Evolutionary conservation across 495 filamentous ascomycete species (phyloP), one percentile per base, ranked within the genome.

Genomic region (Penicillium roqueforti): DNA sequence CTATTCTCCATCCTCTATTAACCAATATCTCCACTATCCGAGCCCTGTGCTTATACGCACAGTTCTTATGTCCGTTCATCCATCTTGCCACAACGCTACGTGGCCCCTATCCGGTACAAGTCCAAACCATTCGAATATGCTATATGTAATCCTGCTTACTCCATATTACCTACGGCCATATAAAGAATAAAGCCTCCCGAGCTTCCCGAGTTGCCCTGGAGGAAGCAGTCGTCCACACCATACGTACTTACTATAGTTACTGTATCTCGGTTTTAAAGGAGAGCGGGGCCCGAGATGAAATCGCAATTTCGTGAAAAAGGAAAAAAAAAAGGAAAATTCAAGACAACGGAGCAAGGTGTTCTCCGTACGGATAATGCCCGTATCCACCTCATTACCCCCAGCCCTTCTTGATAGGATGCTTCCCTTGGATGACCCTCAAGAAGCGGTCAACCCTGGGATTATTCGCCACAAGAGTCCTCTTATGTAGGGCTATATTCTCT

Each of bases 401-500:
- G 5, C 37, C 11, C 29, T 47, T 11, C 28, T 46, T 46, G 43
- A 29, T 41, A 29, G 18, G 37, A 41, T 29, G 25, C 1, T 6
- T 37, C 34, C 38, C 36, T 50, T 39, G n/a, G 20, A 19, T 19
- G 26, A 13, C 18, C 2, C 37, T 19, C 22, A 53, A 56, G 23
- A 39, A 58, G 58, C 58, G 54, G 58, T 55, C 51, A 61, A 54
- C 32, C 32, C 36, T 28, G 16, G 52, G 37, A 19, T 40, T 45
- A 19, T 40, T 45, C 20, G 11, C 53, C 36, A 29, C 11, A 47
- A 20, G 19, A 0, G n/a, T 49, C 14, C 25, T n/a, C 23, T n/a
- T 39, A 32, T 6, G 16, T 37, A 38, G 19, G 13, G 19, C 25
- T 19, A 23, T 31, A 4, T 9, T n/a, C 3, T 13, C 13, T 36